Percentiles rank a stretch among this genome's conserved stretches.
These are phyloP conservation scores for Stylosanthes scabra DNA, from an alignment of 331 rosid genomes.

Conservation along the genomic window DNA sequence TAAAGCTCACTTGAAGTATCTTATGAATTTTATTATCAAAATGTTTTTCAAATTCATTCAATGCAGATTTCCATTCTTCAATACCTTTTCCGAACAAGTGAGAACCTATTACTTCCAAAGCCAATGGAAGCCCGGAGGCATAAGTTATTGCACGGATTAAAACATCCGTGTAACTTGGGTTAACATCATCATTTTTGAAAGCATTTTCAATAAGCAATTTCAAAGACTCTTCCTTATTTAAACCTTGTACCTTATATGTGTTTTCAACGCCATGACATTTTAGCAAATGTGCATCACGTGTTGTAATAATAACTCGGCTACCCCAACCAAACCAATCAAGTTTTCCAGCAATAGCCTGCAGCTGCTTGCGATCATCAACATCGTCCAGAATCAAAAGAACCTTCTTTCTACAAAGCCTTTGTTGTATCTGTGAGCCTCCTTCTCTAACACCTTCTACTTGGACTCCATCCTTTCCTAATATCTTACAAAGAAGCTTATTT, in stretches of 20 bases:
- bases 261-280: constrained; percentile 26
- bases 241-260: constrained; percentile 4
- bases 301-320: constrained; percentile 43
- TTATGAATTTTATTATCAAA: constrained; percentile 10
- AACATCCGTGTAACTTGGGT: not conserved
- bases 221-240: constrained; percentile 31
- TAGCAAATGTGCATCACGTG: constrained; percentile 42
- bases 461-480: not conserved
- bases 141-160: not conserved
- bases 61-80: constrained; percentile 32
- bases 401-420: constrained; percentile 5
- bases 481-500: constrained; percentile 1
- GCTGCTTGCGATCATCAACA: constrained; percentile 29
- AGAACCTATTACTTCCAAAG: constrained; percentile 47
- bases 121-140: constrained; percentile 44
- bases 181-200: constrained; percentile 20
- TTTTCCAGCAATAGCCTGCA: constrained; percentile 25
- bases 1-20: constrained; percentile 40
- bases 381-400: constrained; percentile 44
- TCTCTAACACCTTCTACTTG: not conserved
- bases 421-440: constrained; percentile 32
- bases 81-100: constrained; percentile 25
- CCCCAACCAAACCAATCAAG: constrained; percentile 43
- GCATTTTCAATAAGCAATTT: constrained; percentile 26
- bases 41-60: constrained; percentile 23